Conservation (phyloP, 345 rosid genomes). For the Sisymbrium irio region DNA sequence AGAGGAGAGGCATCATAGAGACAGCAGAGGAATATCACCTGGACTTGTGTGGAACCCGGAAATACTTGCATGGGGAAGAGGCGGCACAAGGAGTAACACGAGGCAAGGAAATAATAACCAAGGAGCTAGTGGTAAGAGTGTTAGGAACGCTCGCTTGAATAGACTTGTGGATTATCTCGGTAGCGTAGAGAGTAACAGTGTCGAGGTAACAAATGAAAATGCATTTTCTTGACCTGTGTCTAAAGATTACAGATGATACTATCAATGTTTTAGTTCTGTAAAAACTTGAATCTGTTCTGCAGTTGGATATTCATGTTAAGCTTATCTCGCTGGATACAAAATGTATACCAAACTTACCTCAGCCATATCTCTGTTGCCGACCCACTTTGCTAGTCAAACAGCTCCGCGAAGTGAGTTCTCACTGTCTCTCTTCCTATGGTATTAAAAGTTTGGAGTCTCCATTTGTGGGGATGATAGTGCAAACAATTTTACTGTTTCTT, state of each 20-base stretch:
- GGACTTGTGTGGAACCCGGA: conserved; percentile 73
- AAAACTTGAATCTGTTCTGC: conserved; percentile 30
- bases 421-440: conserved; percentile 30
- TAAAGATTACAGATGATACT: not conserved
- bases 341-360: conserved; percentile 55
- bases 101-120: conserved; percentile 63
- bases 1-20: conserved; percentile 47
- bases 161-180: conserved; percentile 71
- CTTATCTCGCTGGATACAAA: conserved; percentile 63
- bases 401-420: conserved; percentile 66
- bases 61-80: conserved; percentile 90
- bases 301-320: conserved; percentile 67
- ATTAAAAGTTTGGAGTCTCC: conserved; percentile 13
- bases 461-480: conserved; percentile 3
- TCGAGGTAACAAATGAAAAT: conserved; percentile 52
- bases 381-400: conserved; percentile 63
- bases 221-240: not conserved
- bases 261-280: not conserved
- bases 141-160: conserved; percentile 61
- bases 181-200: conserved; percentile 51
- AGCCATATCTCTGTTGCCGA: conserved; percentile 68
- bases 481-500: not conserved
- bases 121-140: conserved; percentile 50
- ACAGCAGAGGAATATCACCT: conserved; percentile 64
- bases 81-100: conserved; percentile 81